Conservation (phyloP, 345 rosid genomes). For the Gossypioides kirkii region DNA sequence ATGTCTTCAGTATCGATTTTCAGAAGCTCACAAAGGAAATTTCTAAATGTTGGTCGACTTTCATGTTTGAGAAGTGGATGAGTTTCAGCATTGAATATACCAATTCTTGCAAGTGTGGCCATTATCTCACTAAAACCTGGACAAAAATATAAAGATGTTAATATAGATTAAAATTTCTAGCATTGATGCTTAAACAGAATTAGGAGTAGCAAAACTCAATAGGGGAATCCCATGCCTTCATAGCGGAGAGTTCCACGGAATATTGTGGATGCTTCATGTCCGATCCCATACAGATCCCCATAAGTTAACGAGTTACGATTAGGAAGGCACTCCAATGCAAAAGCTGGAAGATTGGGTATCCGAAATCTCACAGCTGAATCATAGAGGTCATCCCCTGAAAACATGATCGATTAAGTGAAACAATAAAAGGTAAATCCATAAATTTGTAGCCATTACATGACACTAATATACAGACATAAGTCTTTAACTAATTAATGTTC, state of each 20-base stretch:
- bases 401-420: conserved; percentile 14
- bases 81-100: conserved; percentile 50
- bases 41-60: conserved; percentile 40
- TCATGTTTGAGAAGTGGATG: conserved; percentile 39
- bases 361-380: conserved; percentile 63
- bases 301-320: conserved; percentile 81
- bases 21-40: conserved; percentile 51
- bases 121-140: conserved; percentile 73
- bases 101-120: conserved; percentile 72
- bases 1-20: conserved; percentile 23
- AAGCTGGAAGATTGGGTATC: conserved; percentile 81
- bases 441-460: not conserved
- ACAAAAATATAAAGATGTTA: not conserved
- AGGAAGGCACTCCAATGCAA: conserved; percentile 88
- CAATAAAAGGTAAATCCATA: not conserved
- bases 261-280: conserved; percentile 68
- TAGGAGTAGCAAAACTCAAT: not conserved
- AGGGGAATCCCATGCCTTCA: conserved; percentile 50
- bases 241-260: conserved; percentile 95
- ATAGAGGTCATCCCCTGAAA: conserved; percentile 63
- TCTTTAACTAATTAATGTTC: too few relatives aligned
- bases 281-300: conserved; percentile 71
- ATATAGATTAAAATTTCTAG: conserved; percentile 6
- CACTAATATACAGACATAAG: not conserved
- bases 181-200: not conserved